Base-by-base conservation (phyloP, 176 grass and related monocot species). In the Juncus effusus region DNA sequence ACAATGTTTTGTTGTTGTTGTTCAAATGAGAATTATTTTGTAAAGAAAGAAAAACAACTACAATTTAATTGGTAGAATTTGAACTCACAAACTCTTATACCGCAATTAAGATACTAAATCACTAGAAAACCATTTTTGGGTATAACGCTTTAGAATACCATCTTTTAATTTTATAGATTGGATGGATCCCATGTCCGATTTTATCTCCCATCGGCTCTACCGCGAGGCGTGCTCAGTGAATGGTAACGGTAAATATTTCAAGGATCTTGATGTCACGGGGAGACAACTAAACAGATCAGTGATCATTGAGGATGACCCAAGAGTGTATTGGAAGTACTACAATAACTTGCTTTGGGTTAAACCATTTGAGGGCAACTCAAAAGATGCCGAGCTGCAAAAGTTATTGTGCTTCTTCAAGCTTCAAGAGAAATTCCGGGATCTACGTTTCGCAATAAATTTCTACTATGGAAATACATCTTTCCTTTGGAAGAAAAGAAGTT, bases 161-260 rank as follows among this genome's bases (percentile, higher is more conserved):
- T 28, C 19, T 28, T 28, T 28, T 28, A 28, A 28, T 28, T 28
- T 28, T 28, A 69, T 69, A 2, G 50, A 69, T n/a, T 4, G 16
- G 36, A 47, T 69, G 13, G 65, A 69, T 40, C 65, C 65, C 28
- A 38, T 38, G 10, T 28, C 19, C 19, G 65, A 52, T 7, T 42
- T 69, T 7, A 39, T 69, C 6, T 11, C 50, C 9, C 50, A 69
- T 52, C 50, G 65, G 45, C 16, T 69, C n/a, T 69, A 69, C 55
- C 50, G 65, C 2, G 65, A 69, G 16, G 52, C 65, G 0, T 55
- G 49, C 49, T 54, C 13, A 16, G 40, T 3, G 5, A 52, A 38
- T 11, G 5, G 15, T 15, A 10, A 40, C 2, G 36, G 50, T 3
- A 4, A 3, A 5, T 7, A 1, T 40, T 38, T 54, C 3, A 69